These are phyloP conservation scores for Elaeis guineensis DNA, from an alignment of 176 grass and related monocot species.

Conservation along the genomic window DNA sequence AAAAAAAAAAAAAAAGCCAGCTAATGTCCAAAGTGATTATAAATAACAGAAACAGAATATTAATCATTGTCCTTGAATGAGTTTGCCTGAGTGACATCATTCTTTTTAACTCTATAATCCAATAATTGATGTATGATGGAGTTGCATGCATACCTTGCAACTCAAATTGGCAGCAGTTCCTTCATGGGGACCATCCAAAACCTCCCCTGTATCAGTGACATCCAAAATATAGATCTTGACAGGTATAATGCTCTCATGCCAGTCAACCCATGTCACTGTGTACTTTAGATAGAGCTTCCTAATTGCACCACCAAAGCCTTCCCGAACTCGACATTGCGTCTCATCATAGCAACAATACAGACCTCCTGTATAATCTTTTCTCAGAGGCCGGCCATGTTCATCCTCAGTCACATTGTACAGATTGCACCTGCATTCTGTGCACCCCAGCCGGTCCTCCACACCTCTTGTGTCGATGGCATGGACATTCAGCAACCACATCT, in stretches of 20 bases:
- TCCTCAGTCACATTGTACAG: slow-evolving; percentile 67
- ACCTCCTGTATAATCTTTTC: slow-evolving; percentile 40
- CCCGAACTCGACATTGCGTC: slow-evolving; percentile 36
- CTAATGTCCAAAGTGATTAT: no score
- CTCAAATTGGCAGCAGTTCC: no score
- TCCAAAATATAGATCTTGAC: slow-evolving; percentile 87
- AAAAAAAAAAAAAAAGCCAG: no score
- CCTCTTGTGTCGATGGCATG: slow-evolving; percentile 78
- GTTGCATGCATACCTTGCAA: no score
- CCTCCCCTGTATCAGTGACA: slow-evolving; percentile 23
- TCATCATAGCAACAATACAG: slow-evolving; percentile 65
- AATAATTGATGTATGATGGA: no score
- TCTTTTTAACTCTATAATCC: no score
- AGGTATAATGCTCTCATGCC: slow-evolving; percentile 39
- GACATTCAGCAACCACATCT: slow-evolving; percentile 62
- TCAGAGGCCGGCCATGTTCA: slow-evolving; percentile 30
- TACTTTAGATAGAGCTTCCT: slow-evolving; percentile 63
- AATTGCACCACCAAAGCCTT: slow-evolving; percentile 20
- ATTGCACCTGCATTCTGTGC: slow-evolving; percentile 77
- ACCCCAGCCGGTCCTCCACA: slow-evolving; percentile 37
- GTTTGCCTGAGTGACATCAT: no score
- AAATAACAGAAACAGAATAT: no score
- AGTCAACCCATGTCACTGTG: slow-evolving; percentile 60
- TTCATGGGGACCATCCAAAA: no score
- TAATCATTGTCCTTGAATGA: no score